Conservation (phyloP, 768 basidiomycete genomes). For the Amanita molliuscula region DNA sequence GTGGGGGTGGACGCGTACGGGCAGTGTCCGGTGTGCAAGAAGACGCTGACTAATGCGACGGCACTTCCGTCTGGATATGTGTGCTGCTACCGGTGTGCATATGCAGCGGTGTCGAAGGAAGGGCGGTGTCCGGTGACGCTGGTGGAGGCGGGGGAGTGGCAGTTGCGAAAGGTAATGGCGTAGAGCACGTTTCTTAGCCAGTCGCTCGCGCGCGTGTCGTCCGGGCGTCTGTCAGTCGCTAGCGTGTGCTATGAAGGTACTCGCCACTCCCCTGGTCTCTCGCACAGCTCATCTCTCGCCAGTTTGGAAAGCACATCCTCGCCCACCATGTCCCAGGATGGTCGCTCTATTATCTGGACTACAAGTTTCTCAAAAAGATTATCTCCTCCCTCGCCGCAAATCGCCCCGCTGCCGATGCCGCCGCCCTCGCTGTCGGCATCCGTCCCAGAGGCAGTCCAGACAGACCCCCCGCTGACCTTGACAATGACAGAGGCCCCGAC, state of each 20-base stretch:
- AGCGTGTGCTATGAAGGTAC: conserved; percentile 7
- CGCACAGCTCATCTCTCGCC: conserved; percentile 4
- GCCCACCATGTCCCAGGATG: conserved; percentile 95
- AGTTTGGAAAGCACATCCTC: conserved; percentile 99
- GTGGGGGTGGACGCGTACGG: conserved; percentile 69
- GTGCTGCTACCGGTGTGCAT: conserved; percentile 88
- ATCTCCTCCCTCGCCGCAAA: conserved; percentile 90
- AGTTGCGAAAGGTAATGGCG: conserved; percentile 79
- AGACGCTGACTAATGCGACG: conserved; percentile 73
- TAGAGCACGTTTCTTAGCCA: conserved; percentile 34
- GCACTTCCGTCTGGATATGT: conserved; percentile 90
- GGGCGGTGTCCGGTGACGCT: conserved; percentile 85
- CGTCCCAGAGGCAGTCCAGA: conserved; percentile 35
- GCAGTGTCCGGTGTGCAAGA: conserved; percentile 74
- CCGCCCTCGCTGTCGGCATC: conserved; percentile 73
- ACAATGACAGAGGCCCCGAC: conserved; percentile 68
- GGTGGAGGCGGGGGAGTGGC: conserved; percentile 63
- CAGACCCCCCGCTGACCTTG: conserved; percentile 46
- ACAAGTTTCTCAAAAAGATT: conserved; percentile 98
- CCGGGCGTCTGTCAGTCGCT: background rate
- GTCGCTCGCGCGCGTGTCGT: conserved; percentile 5
- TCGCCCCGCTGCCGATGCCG: conserved; percentile 84
- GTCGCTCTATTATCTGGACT: conserved; percentile 93
- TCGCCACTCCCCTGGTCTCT: background rate
- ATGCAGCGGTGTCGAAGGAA: conserved; percentile 69